These are phyloP conservation scores for Gracilaria domingensis DNA, from an alignment of 23 red algal genomes.

Conservation along the genomic window DNA sequence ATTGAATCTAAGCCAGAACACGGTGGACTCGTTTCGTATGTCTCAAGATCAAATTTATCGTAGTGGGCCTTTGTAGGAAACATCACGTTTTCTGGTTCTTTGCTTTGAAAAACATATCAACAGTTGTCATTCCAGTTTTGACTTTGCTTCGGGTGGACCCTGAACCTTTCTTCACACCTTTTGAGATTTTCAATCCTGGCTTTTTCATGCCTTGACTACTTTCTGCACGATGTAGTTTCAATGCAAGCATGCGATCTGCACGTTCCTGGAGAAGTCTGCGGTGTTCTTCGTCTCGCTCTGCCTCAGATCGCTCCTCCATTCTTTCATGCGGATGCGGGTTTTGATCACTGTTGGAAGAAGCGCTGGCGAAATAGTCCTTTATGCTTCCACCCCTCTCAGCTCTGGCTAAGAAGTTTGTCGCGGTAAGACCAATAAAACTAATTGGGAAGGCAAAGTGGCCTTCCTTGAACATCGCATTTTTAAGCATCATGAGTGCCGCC, in stretches of 20 bases:
- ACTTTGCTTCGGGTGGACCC: neutral
- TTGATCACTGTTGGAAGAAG: neutral
- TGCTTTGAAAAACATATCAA: constrained; percentile 47
- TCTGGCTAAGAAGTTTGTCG: constrained; percentile 48
- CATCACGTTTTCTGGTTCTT: constrained; percentile 2
- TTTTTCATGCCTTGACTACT: constrained; percentile 45
- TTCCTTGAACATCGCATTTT: constrained; percentile 32
- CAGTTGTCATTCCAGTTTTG: neutral
- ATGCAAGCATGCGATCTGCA: constrained; percentile 51
- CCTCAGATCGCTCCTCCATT: neutral
- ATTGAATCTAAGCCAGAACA: neutral
- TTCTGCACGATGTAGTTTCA: constrained; percentile 58
- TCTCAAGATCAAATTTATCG: neutral
- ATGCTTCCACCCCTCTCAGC: constrained; percentile 30
- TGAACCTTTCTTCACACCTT: neutral
- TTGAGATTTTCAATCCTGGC: constrained; percentile 6
- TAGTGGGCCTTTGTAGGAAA: neutral
- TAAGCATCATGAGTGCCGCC: constrained; percentile 18
- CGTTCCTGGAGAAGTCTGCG: constrained; percentile 43
- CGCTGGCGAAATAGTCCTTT: constrained; percentile 7
- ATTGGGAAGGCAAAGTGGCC: constrained; percentile 62
- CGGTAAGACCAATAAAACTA: constrained; percentile 68
- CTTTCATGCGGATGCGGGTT: neutral
- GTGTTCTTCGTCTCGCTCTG: constrained; percentile 47
- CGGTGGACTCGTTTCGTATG: neutral